These are phyloP conservation scores for Pouteria campechiana DNA, from an alignment of 179 eudicot species.

Conservation along the genomic window DNA sequence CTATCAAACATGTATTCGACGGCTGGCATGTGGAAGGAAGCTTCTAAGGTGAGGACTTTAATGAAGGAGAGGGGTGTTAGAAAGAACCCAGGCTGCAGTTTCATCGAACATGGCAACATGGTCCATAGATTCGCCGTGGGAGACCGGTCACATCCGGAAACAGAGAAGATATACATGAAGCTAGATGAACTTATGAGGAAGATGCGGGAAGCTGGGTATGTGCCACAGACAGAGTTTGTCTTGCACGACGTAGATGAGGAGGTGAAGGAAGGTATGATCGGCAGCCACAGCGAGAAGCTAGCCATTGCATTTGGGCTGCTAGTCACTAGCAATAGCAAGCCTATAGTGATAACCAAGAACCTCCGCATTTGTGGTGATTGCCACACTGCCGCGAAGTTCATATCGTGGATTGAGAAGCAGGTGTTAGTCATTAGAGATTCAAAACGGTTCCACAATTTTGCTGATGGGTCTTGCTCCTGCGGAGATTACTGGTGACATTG, in stretches of 20 bases:
- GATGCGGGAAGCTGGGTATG: constrained; percentile 21
- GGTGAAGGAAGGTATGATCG: constrained; percentile 26
- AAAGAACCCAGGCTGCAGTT: constrained; percentile 20
- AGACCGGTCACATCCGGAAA: constrained; percentile 30
- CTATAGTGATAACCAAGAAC: constrained; percentile 32
- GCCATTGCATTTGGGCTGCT: constrained; percentile 36
- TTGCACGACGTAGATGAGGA: constrained; percentile 32
- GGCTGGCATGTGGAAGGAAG: constrained; percentile 26
- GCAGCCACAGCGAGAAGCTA: constrained; percentile 31
- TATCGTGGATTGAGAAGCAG: constrained; percentile 24
- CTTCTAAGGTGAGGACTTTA: constrained; percentile 22
- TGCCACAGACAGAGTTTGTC: constrained; percentile 22
- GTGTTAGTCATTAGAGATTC: constrained; percentile 28
- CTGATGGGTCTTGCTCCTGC: constrained; percentile 31
- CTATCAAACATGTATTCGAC: constrained; percentile 28
- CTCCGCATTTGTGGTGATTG: constrained; percentile 39
- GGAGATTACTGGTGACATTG: constrained; percentile 21
- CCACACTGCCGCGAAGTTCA: constrained; percentile 24
- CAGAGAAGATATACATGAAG: constrained; percentile 19
- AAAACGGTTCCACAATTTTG: constrained; percentile 34
- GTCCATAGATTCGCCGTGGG: constrained; percentile 22
- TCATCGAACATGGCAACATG: constrained; percentile 24
- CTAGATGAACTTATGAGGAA: constrained; percentile 17
- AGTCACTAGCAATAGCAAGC: constrained; percentile 8
- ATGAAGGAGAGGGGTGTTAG: constrained; percentile 15